These are phyloP conservation scores for Sinapis alba DNA, from an alignment of 441 rosid genomes.

Conservation along the genomic window DNA sequence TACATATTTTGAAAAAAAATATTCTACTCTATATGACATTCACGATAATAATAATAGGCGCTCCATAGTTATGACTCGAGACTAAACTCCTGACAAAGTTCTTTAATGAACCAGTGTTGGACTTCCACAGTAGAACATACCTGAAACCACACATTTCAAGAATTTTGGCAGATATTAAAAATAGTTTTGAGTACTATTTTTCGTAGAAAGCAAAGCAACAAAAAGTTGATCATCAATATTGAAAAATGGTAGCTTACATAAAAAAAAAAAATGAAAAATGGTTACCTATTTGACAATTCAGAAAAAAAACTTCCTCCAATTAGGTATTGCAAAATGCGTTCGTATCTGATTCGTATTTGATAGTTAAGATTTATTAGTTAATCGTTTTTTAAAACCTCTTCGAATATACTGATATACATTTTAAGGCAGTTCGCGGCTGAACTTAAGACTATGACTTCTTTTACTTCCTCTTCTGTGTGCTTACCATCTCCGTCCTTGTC, in stretches of 20 bases:
- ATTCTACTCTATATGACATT: too few relatives aligned
- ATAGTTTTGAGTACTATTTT: neutral
- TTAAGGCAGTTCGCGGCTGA: conserved; percentile 70
- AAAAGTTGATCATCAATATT: neutral
- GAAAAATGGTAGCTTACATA: neutral
- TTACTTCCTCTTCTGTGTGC: conserved; percentile 75
- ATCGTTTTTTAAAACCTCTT: too few relatives aligned
- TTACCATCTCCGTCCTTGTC: conserved; percentile 90
- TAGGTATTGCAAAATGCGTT: conserved; percentile 94
- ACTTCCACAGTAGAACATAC: conserved; percentile 96
- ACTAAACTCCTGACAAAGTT: conserved; percentile 71
- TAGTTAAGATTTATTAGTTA: neutral
- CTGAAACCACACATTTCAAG: conserved; percentile 44
- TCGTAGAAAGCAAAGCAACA: neutral
- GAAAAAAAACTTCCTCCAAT: conserved; percentile 84
- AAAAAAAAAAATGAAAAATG: too few relatives aligned
- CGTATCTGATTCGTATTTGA: conserved; percentile 54
- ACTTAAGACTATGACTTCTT: conserved; percentile 79
- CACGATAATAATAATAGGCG: too few relatives aligned
- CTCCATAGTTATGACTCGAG: too few relatives aligned
- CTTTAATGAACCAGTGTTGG: conserved; percentile 63
- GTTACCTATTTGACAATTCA: conserved; percentile 68
- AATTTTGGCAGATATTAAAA: neutral
- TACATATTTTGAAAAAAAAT: too few relatives aligned
- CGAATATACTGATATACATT: too few relatives aligned